Percentiles rank a stretch among this genome's conserved stretches.
phyloP scores from a whole-genome alignment of 208 protist species.

The Vickermania ingenoplastis region DNA sequence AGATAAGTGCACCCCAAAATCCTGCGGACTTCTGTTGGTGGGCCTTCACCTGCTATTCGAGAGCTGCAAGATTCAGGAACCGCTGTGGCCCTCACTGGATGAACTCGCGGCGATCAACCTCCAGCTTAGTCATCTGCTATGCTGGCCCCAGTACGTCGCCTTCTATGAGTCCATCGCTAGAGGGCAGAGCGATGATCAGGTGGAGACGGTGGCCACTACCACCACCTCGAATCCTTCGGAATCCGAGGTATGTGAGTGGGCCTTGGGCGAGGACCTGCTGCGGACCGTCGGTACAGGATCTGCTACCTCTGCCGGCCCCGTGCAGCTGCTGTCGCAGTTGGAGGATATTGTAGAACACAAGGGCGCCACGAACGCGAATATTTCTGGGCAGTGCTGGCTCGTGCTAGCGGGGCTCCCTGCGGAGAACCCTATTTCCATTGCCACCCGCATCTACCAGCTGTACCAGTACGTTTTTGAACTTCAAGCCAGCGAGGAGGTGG shows the following conservation, averaged over 20 bases:
- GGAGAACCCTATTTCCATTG: constrained; percentile 16
- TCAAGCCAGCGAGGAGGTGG: too few species aligned
- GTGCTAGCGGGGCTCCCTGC: constrained; percentile 8
- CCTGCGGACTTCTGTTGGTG: constrained; percentile 30
- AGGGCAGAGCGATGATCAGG: too few species aligned
- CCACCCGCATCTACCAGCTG: constrained; percentile 19
- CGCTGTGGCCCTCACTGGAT: constrained; percentile 39
- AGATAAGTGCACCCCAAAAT: constrained; percentile 8
- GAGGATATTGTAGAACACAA: too few species aligned
- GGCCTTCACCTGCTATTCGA: constrained; percentile 60
- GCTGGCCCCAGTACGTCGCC: constrained; percentile 36
- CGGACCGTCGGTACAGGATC: too few species aligned
- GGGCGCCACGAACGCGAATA: too few species aligned
- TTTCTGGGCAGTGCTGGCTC: too few species aligned
- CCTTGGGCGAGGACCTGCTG: too few species aligned
- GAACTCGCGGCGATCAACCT: constrained; percentile 29
- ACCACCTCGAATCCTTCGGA: too few species aligned
- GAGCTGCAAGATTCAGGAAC: constrained; percentile 48
- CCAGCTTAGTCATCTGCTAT: constrained; percentile 22
- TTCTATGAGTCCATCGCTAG: constrained; percentile 24
- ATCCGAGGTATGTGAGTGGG: too few species aligned
- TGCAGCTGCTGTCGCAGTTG: too few species aligned
- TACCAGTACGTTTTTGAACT: constrained; percentile 18
- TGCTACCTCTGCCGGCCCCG: too few species aligned
- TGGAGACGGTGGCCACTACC: too few species aligned